Conservation (phyloP, 345 rosid genomes). For the Psidium friedrichsthalianum region DNA sequence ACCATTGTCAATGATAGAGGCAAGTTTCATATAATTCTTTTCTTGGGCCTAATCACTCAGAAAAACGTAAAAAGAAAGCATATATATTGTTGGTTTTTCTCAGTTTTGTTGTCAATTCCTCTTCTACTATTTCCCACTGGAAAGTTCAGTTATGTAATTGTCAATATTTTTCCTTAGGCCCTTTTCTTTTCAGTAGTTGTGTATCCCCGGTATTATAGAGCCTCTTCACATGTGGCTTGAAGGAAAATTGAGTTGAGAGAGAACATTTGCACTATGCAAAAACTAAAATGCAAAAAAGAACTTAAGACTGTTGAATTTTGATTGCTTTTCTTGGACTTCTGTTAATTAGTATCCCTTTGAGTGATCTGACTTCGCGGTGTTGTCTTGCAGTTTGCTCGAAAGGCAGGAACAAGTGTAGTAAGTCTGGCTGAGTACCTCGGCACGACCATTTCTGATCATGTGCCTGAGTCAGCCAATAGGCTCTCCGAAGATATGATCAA, state of each 20-base stretch:
- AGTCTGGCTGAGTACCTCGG: slow-evolving; percentile 97
- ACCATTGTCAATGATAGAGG: slow-evolving; percentile 70
- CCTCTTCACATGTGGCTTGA: not conserved
- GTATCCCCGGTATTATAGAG: not conserved
- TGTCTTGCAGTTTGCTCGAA: slow-evolving; percentile 58
- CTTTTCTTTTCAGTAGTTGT: not conserved
- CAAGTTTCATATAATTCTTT: slow-evolving; percentile 9
- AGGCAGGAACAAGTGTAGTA: slow-evolving; percentile 44
- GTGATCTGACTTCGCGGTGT: not conserved
- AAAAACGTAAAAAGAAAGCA: not conserved
- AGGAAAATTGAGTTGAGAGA: not conserved
- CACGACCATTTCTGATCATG: slow-evolving; percentile 76
- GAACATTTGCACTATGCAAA: not conserved
- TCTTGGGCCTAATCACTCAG: not conserved
- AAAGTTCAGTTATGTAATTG: not conserved
- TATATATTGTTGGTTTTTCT: not conserved
- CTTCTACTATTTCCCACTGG: not conserved
- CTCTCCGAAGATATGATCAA: slow-evolving; percentile 93
- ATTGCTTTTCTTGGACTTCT: not conserved
- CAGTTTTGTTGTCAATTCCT: not conserved
- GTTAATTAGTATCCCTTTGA: not conserved
- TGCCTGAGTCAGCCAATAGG: slow-evolving; percentile 83
- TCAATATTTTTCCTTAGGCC: not conserved
- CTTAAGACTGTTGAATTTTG: not conserved
- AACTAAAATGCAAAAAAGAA: not conserved